Evolutionary conservation across 441 rosid species (phyloP).

Genomic region (Mallotus japonicus): DNA sequence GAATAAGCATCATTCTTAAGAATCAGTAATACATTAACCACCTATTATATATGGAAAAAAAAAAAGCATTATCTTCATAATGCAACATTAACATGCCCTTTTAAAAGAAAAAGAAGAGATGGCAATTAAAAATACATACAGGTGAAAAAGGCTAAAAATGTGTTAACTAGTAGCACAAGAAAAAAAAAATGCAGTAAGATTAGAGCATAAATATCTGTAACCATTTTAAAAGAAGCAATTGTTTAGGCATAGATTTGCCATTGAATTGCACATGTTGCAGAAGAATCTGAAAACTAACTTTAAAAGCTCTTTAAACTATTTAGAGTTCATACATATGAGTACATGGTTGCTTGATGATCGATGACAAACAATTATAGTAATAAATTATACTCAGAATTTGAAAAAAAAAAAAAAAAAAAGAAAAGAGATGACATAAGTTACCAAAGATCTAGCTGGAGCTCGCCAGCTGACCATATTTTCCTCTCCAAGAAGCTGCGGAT

Average conservation of each 20-base stretch:
- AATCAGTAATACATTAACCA: neutral
- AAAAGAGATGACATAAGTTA: conserved; percentile 27
- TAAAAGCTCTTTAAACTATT: neutral
- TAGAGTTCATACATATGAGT: neutral
- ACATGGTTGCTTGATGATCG: too few relatives aligned
- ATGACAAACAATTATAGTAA: too few relatives aligned
- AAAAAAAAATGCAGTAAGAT: neutral
- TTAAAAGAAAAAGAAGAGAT: neutral
- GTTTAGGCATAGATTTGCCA: conserved; percentile 3
- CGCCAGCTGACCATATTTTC: conserved; percentile 69
- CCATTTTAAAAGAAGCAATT: conserved; percentile 5
- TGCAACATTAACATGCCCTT: conserved; percentile 7
- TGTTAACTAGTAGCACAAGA: neutral
- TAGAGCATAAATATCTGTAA: conserved; percentile 7
- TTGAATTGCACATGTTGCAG: neutral
- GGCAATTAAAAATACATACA: too few relatives aligned
- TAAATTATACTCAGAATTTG: too few relatives aligned
- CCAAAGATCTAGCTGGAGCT: conserved; percentile 62
- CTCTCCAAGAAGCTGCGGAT: conserved; percentile 73
- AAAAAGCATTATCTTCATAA: neutral
- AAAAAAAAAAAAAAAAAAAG: too few relatives aligned
- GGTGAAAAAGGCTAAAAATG: neutral
- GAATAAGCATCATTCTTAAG: neutral
- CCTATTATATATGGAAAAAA: neutral
- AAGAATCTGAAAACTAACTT: conserved; percentile 12